Percentiles rank a stretch among this genome's conserved stretches.
Conservation (phyloP, 768 basidiomycete genomes). For the Pisolithus microcarpus region DNA sequence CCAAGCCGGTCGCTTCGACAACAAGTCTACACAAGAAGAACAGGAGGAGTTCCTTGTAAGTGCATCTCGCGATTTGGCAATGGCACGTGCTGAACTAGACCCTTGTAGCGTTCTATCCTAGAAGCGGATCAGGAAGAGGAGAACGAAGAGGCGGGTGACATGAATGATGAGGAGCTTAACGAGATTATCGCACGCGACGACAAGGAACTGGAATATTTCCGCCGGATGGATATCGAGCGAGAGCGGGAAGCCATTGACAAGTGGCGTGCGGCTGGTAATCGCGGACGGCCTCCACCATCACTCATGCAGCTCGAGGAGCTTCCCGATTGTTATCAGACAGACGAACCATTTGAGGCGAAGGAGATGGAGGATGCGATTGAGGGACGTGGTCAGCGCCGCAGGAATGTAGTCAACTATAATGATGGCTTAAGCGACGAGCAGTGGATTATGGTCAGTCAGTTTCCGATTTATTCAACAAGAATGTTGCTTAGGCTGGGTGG, state of each 20-base stretch:
- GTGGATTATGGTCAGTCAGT: conserved; percentile 53
- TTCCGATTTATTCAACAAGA: too few species aligned
- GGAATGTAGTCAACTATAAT: conserved; percentile 84
- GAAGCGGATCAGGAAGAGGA: conserved; percentile 88
- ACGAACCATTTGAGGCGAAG: conserved; percentile 72
- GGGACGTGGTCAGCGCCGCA: conserved; percentile 79
- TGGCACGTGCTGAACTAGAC: conserved; percentile 5
- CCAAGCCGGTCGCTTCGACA: conserved; percentile 97
- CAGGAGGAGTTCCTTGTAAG: conserved; percentile 90
- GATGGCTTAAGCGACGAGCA: conserved; percentile 93
- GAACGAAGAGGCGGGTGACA: conserved; percentile 84
- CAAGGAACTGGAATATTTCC: conserved; percentile 68
- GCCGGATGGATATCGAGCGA: conserved; percentile 75
- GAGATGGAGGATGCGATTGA: conserved; percentile 45
- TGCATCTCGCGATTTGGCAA: conserved; percentile 7
- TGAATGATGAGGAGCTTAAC: conserved; percentile 94
- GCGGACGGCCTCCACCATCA: conserved; percentile 66
- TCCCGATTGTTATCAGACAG: conserved; percentile 84
- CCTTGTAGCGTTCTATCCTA: conserved; percentile 71
- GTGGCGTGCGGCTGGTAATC: conserved; percentile 71
- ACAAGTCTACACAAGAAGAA: conserved; percentile 96
- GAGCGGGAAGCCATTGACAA: conserved; percentile 54
- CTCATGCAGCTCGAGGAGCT: conserved; percentile 87
- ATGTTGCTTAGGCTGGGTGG: not conserved
- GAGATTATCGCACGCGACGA: conserved; percentile 84